phyloP scores from a whole-genome alignment of 2,329 filamentous ascomycete species.

The Exophiala sp. region DNA sequence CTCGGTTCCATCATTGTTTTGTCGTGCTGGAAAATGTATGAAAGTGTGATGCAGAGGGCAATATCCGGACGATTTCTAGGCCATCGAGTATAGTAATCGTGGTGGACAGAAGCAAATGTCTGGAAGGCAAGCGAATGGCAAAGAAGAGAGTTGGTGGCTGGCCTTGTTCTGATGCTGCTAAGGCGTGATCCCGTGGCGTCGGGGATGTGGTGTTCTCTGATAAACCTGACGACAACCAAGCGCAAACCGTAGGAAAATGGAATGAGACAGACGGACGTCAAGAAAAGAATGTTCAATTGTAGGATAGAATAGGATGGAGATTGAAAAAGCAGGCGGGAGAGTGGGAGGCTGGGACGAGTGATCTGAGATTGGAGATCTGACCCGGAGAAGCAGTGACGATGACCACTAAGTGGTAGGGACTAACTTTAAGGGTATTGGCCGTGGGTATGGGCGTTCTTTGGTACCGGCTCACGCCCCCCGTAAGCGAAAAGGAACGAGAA shows the following conservation, averaged over 20 bases:
- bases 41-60: background rate
- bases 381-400: no score
- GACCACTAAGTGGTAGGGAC: no score
- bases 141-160: constrained; percentile 1
- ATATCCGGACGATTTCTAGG: background rate
- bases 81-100: background rate
- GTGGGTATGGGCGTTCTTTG: no score
- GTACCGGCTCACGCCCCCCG: no score
- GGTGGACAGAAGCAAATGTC: background rate
- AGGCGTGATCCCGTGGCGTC: background rate
- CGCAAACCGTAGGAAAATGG: background rate
- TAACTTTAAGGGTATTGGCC: no score
- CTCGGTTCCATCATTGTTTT: constrained; percentile 14
- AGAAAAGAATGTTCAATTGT: no score
- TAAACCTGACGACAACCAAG: no score
- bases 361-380: background rate
- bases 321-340: background rate
- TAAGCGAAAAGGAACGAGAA: no score
- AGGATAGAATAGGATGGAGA: no score
- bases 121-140: constrained; percentile 7
- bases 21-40: background rate
- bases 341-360: constrained; percentile 5
- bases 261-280: no score
- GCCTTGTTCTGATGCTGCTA: no score
- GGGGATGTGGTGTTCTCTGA: no score